Conservation (phyloP, 495 filamentous ascomycete genomes). For the Penicillium chermesinum region DNA sequence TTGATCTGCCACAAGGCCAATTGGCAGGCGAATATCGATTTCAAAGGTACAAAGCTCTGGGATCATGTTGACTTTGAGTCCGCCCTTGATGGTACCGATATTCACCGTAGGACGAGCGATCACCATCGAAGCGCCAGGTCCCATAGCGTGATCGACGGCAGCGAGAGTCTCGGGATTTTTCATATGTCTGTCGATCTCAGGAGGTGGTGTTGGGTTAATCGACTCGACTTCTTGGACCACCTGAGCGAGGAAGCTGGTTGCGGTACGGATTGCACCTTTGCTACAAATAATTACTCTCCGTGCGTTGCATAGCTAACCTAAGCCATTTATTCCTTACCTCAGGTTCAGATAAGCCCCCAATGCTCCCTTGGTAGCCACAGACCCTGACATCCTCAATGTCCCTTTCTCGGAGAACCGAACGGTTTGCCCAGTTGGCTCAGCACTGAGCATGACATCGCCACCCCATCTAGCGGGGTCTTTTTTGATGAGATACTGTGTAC, state of each 20-base stretch:
- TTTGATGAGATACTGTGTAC: slow-evolving; percentile 1
- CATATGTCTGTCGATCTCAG: slow-evolving; percentile 2
- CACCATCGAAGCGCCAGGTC: slow-evolving; percentile 3
- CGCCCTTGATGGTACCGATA: slow-evolving; percentile 6
- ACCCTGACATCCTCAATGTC: slow-evolving; percentile 6
- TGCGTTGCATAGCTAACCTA: neutral
- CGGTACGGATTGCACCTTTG: slow-evolving; percentile 6
- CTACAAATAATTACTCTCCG: neutral
- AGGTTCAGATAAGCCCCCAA: slow-evolving; percentile 5
- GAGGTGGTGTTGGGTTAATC: slow-evolving; percentile 3
- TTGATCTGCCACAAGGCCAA: slow-evolving; percentile 2
- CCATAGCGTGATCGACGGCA: slow-evolving; percentile 5
- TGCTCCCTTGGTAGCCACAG: neutral
- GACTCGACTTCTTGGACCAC: slow-evolving; percentile 3
- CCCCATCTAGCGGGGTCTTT: slow-evolving; percentile 2
- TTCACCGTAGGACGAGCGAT: slow-evolving; percentile 6
- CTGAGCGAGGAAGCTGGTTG: neutral
- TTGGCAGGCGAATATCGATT: slow-evolving; percentile 5
- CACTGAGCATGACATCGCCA: slow-evolving; percentile 7
- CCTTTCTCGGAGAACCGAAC: slow-evolving; percentile 7
- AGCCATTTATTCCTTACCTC: neutral
- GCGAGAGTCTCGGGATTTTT: slow-evolving; percentile 2
- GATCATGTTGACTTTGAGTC: slow-evolving; percentile 9
- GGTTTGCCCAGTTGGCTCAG: slow-evolving; percentile 5
- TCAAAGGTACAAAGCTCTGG: slow-evolving; percentile 5